Evolutionary conservation across 306 rosid species (phyloP).

Genomic region (Clitoria ternatea): DNA sequence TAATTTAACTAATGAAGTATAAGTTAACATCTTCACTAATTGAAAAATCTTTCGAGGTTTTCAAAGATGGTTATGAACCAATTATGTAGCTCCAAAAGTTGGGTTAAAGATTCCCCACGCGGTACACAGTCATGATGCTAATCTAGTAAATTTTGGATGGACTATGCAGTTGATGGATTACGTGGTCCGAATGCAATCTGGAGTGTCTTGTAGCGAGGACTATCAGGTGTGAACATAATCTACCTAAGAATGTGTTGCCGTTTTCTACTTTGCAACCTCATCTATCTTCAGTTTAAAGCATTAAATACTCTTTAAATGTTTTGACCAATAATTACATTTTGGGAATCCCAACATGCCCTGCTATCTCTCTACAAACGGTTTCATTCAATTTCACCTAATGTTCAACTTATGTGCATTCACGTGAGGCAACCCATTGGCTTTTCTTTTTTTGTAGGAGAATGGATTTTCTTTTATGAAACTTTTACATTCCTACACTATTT

Average conservation of each 20-base stretch:
- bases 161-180: not conserved
- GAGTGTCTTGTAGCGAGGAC: not conserved
- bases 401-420: not conserved
- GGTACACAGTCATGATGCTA: not conserved
- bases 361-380: not conserved
- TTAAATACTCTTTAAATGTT: not conserved
- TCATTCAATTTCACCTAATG: not conserved
- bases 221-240: slow-evolving; percentile 4
- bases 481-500: too few species aligned
- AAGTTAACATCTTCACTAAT: too few species aligned
- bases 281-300: not conserved
- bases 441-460: not conserved
- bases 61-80: too few species aligned
- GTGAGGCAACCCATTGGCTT: not conserved
- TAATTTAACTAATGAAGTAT: too few species aligned
- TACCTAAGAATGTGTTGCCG: not conserved
- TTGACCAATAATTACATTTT: slow-evolving; percentile 2
- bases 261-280: not conserved
- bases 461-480: not conserved
- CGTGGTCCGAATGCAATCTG: slow-evolving; percentile 10
- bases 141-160: not conserved
- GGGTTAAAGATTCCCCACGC: not conserved
- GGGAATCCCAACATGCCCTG: not conserved
- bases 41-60: too few species aligned
- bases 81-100: not conserved